These are phyloP conservation scores for Colletotrichum truncatum DNA, from an alignment of 2,329 filamentous ascomycete species.

Conservation along the genomic window DNA sequence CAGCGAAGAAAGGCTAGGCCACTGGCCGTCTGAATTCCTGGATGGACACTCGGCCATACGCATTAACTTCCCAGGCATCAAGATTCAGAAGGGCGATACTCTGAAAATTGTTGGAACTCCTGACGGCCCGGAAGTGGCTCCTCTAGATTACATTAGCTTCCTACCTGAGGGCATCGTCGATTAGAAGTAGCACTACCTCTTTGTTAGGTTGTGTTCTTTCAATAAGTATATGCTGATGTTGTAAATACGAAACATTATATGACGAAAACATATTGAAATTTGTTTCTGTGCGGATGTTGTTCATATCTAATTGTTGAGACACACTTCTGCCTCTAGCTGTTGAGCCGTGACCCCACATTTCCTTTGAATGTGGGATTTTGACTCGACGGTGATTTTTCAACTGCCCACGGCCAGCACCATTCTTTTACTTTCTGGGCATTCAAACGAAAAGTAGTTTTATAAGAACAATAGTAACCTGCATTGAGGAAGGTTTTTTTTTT, in stretches of 20 bases:
- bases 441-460: no score
- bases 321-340: no score
- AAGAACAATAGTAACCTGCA: no score
- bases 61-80: slow-evolving; percentile 64
- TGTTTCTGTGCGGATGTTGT: no score
- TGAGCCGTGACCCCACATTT: slow-evolving; percentile 29
- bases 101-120: slow-evolving; percentile 66
- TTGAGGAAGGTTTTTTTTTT: no score
- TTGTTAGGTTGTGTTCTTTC: no score
- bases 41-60: slow-evolving; percentile 73
- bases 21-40: slow-evolving; percentile 65
- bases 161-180: slow-evolving; percentile 60
- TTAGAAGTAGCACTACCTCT: not conserved
- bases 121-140: slow-evolving; percentile 69
- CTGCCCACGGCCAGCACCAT: not conserved
- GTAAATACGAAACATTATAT: no score
- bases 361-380: not conserved
- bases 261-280: no score
- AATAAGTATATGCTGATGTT: not conserved
- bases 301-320: no score
- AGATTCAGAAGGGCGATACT: slow-evolving; percentile 58
- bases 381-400: not conserved
- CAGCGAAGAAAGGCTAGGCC: slow-evolving; percentile 66
- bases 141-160: slow-evolving; percentile 73
- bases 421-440: no score